A percentile compares a stretch with the other conserved stretches of the same genome.
phyloP scores from a whole-genome alignment of 768 basidiomycete genomes.

The Lactarius hengduanensis region DNA sequence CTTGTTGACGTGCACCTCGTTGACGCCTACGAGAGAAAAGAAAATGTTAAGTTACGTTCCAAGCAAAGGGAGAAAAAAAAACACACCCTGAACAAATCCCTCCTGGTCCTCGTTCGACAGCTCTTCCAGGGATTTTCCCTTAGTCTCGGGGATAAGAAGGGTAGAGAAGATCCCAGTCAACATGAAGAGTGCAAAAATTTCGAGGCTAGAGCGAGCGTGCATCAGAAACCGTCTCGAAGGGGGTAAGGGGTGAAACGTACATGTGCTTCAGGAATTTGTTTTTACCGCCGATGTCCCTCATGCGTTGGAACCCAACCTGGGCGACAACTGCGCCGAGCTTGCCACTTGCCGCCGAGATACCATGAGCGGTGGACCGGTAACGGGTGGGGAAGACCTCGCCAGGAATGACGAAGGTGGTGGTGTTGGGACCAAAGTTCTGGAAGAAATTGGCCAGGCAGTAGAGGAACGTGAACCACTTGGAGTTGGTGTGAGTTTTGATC shows the following conservation, averaged over 20 bases:
- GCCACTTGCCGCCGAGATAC: constrained; percentile 79
- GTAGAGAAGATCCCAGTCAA: constrained; percentile 82
- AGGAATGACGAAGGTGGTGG: constrained; percentile 77
- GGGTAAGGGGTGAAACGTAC: constrained; percentile 41
- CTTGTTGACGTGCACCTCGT: constrained; percentile 17
- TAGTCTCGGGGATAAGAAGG: constrained; percentile 78
- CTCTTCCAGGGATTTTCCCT: constrained; percentile 60
- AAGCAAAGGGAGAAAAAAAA: neutral
- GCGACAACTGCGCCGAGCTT: constrained; percentile 83
- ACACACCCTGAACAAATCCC: constrained; percentile 46
- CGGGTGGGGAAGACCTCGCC: constrained; percentile 88
- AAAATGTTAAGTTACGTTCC: neutral
- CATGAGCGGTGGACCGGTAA: constrained; percentile 82
- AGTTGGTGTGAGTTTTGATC: constrained; percentile 41
- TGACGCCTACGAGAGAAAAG: constrained; percentile 6
- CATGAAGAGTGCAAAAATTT: constrained; percentile 87
- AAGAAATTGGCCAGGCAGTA: constrained; percentile 89
- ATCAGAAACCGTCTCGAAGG: constrained; percentile 7
- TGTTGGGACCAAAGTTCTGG: constrained; percentile 86
- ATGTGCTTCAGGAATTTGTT: constrained; percentile 65
- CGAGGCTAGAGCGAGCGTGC: constrained; percentile 44
- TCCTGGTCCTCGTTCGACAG: constrained; percentile 72
- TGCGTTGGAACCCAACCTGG: constrained; percentile 70
- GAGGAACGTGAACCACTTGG: constrained; percentile 71
- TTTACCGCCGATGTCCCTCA: constrained; percentile 67